Base-by-base conservation (phyloP, 1,284 basidiomycete genomes). In the Ustanciosporium gigantosporum region DNA sequence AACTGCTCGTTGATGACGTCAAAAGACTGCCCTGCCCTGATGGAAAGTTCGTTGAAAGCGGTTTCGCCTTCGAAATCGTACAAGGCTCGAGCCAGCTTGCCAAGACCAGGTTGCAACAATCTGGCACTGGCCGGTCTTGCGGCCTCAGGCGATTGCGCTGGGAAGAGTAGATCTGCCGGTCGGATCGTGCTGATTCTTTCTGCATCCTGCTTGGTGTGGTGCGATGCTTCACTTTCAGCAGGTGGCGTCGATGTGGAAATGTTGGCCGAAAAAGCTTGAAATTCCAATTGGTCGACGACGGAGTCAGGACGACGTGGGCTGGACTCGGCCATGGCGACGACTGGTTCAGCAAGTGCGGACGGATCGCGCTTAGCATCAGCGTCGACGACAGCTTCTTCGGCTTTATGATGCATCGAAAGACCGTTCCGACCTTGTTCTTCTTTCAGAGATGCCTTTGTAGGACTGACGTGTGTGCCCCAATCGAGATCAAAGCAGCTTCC, bases 51-150 rank as follows among this genome's bases (percentile, higher is more conserved):
- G 51, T 73, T 73, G 62, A 67, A 71, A 0, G 52, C 41, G 2
- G 60, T 32, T 27, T 73, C 68, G 16, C 70, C 70, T 5, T 56
- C 48, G 34, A 73, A 68, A 42, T 60, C 70, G 46, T 60, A 73
- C 2, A 73, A 45, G 3, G 70, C 70, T 4, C 68, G 44, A n/a
- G 70, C 70, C 1, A 53, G 37, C 32, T 49, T 48, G 17, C 69
- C 69, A 17, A 66, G 48, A 2, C 61, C 61, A 5, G 56, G 49
- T 4, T 32, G 47, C 4, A 42, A 45, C 35, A 55, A n/a, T n/a
- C n/a, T n/a, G n/a, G n/a, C n/a, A n/a, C 27, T 29, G 11, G n/a
- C 9, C 27, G 27, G 27, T 29, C 27, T 29, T n/a, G 9, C 27
- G 27, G 27, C 27, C 19, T 31, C 19, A 15, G 32, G 27, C 14